Evolutionary conservation across 345 rosid genomes (phyloP).

Genomic region (Physaria fendleri): DNA sequence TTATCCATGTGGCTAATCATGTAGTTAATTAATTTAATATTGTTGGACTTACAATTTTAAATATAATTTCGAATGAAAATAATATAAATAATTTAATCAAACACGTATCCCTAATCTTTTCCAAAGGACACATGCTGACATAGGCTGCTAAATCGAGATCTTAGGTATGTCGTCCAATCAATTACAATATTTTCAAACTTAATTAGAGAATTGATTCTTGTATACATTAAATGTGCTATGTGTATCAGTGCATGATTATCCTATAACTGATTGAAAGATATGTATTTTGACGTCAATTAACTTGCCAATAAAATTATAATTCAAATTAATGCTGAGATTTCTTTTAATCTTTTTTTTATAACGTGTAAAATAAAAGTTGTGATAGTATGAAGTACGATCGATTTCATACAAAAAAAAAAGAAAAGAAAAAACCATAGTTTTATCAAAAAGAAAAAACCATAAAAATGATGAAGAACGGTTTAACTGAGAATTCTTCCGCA

Average conservation of each 20-base stretch:
- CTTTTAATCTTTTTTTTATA: not conserved
- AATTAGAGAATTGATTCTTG: not conserved
- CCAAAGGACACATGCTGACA: slow-evolving; percentile 29
- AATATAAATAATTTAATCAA: slow-evolving; percentile 8
- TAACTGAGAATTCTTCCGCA: too few species aligned
- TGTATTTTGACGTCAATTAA: not conserved
- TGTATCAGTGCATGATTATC: not conserved
- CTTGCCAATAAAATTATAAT: not conserved
- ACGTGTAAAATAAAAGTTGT: too few species aligned
- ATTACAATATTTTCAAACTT: not conserved
- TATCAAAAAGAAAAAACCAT: too few species aligned
- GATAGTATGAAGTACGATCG: too few species aligned
- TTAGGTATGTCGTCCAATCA: slow-evolving; percentile 30
- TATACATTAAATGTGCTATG: too few species aligned
- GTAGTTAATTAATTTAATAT: slow-evolving; percentile 9
- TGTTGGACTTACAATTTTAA: slow-evolving; percentile 13
- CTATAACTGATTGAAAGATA: not conserved
- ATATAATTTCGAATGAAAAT: slow-evolving; percentile 5
- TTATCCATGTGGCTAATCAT: slow-evolving; percentile 34
- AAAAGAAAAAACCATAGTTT: too few species aligned
- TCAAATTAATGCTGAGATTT: not conserved
- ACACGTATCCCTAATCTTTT: slow-evolving; percentile 32
- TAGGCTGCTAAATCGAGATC: slow-evolving; percentile 28
- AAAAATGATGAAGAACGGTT: too few species aligned
- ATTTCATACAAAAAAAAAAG: too few species aligned